Conservation (phyloP, 768 basidiomycete species). For the Agrocybe praecox region DNA sequence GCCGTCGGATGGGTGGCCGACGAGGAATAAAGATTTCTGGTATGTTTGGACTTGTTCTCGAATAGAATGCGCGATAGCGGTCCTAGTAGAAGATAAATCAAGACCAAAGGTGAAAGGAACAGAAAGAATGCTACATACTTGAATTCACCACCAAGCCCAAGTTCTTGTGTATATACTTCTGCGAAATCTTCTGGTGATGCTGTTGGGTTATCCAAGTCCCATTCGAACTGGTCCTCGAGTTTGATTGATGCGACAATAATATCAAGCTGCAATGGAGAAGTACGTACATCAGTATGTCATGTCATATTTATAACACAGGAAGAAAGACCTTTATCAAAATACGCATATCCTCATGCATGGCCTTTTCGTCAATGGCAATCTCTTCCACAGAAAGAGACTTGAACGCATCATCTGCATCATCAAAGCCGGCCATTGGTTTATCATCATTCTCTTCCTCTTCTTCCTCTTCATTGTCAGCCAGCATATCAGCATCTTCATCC, state of each 20-base stretch:
- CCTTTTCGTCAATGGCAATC: slow-evolving; percentile 65
- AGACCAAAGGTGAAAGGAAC: neutral
- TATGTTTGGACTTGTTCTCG: slow-evolving; percentile 93
- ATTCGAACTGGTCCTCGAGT: slow-evolving; percentile 96
- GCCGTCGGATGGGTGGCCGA: slow-evolving; percentile 86
- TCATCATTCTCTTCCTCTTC: slow-evolving; percentile 35
- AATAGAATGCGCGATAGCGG: slow-evolving; percentile 93
- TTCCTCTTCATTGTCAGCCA: slow-evolving; percentile 26
- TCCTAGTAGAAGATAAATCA: slow-evolving; percentile 48
- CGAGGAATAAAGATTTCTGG: slow-evolving; percentile 88
- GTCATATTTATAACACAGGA: slow-evolving; percentile 1
- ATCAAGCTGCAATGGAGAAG: slow-evolving; percentile 65
- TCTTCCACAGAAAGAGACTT: slow-evolving; percentile 59
- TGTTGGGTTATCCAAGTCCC: slow-evolving; percentile 84
- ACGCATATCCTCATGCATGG: slow-evolving; percentile 82
- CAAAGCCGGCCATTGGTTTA: slow-evolving; percentile 30
- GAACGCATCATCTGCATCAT: slow-evolving; percentile 30
- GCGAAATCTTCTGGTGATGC: slow-evolving; percentile 94
- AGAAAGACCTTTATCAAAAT: slow-evolving; percentile 84
- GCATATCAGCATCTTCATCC: slow-evolving; percentile 22
- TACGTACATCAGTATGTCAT: slow-evolving; percentile 5
- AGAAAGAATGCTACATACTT: slow-evolving; percentile 51
- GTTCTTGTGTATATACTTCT: slow-evolving; percentile 79
- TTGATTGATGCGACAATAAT: slow-evolving; percentile 93
- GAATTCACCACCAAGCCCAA: slow-evolving; percentile 93